Evolutionary conservation across 305 asterid species (phyloP), one percentile per base, ranked within the genome.

Genomic region (Plantago lanceolata): DNA sequence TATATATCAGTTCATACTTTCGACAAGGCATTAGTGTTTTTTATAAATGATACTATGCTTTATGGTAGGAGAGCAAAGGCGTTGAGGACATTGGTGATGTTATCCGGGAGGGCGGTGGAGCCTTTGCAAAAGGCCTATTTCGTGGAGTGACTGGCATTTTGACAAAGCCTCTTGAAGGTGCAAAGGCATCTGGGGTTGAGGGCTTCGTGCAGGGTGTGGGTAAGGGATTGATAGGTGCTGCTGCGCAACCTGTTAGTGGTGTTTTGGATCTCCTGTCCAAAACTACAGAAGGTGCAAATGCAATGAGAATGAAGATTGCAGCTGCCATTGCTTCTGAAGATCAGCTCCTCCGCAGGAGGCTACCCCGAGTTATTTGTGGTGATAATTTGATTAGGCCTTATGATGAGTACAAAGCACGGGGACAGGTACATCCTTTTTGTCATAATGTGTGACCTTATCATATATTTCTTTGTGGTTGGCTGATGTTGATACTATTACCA

Each of bases 181-280:
- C 99, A 77, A 94, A 94, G 80, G 87, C 95, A 69, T 94, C 99
- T 51, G 99, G 99, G 29, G 99, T 94, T 53, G 99, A 90, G 81
- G 99, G 99, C 68, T 94, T 94, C 67, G 99, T 94, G 48, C 99
- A 94, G 84, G 99, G 99, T 70, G 93, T 94, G 74, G 99, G 99
- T 52, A 94, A 86, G 84, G 99, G 99, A 63, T 66, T 94, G 75
- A 78, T 94, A 67, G 99, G 99, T 72, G 99, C 93, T 12, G 99
- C 99, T 63, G 99, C 97, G 57, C 99, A 94, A 75, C 99, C 99
- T 68, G 99, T 94, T 56, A 94, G 99, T 48, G 99, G 99, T 58
- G 96, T 90, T 68, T 80, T 94, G 68, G 99, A 94, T 73, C 97
- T 94, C 64, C 65, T 94, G 77, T 90, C 99, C 15, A 94, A 94